These are phyloP conservation scores for Proliferodiscus dingleyae DNA, from an alignment of 2,329 filamentous ascomycete genomes.

Conservation along the genomic window DNA sequence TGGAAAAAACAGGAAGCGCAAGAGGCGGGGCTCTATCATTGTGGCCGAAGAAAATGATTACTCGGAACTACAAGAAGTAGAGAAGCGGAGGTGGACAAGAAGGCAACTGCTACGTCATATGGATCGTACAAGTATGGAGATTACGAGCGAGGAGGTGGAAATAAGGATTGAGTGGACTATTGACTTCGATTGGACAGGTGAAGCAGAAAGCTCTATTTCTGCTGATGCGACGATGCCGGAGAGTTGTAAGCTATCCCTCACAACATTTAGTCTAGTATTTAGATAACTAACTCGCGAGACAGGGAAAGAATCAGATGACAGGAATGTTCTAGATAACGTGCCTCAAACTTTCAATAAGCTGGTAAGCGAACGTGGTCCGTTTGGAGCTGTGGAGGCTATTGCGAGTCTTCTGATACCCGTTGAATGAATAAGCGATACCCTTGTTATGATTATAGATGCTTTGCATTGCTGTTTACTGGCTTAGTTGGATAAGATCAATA, in stretches of 20 bases:
- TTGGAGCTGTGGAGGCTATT: constrained; percentile 54
- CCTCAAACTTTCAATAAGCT: constrained; percentile 57
- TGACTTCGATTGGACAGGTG: constrained; percentile 67
- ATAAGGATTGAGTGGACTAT: constrained; percentile 57
- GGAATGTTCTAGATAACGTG: constrained; percentile 51
- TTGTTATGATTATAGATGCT: not conserved
- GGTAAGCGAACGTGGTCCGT: constrained; percentile 49
- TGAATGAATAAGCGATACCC: constrained; percentile 5
- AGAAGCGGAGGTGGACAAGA: constrained; percentile 30
- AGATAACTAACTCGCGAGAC: not conserved
- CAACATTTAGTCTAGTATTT: not conserved
- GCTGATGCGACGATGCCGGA: constrained; percentile 53
- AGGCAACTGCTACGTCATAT: constrained; percentile 50
- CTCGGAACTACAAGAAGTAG: constrained; percentile 21
- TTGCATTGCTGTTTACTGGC: not conserved
- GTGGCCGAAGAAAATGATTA: constrained; percentile 31
- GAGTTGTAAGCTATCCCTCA: constrained; percentile 54
- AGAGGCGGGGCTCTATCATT: constrained; percentile 19
- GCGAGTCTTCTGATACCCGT: constrained; percentile 48
- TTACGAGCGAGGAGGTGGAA: constrained; percentile 27
- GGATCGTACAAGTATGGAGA: constrained; percentile 43
- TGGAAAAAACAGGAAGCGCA: constrained; percentile 18
- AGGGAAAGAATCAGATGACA: constrained; percentile 58
- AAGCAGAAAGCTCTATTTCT: constrained; percentile 55
- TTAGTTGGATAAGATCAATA: too few relatives aligned